Evolutionary conservation across 306 rosid genomes (phyloP).

Genomic region (Begonia masoniana): DNA sequence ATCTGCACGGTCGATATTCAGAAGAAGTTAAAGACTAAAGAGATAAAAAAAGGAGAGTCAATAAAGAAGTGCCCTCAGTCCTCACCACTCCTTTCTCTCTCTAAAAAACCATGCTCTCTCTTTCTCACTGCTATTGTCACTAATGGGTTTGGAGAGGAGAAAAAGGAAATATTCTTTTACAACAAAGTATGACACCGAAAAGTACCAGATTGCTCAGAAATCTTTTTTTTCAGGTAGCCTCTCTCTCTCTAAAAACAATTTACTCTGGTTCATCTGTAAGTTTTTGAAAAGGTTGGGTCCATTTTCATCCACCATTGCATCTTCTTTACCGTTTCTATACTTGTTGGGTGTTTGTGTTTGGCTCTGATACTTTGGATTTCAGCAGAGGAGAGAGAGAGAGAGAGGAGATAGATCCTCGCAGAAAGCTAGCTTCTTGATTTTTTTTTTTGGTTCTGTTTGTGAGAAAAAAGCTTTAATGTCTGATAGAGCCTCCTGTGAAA

Average conservation of each 20-base stretch:
- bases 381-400: conserved; percentile 1
- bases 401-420: background rate
- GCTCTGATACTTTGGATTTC: background rate
- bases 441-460: background rate
- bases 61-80: too few relatives aligned
- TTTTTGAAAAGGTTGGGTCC: background rate
- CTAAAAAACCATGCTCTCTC: too few relatives aligned
- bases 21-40: too few relatives aligned
- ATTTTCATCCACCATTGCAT: background rate
- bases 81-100: too few relatives aligned
- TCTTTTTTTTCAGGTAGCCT: background rate
- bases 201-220: background rate
- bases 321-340: background rate
- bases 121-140: too few relatives aligned
- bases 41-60: too few relatives aligned
- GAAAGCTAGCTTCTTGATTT: background rate
- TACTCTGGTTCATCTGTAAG: background rate
- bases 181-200: background rate
- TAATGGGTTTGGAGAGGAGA: background rate
- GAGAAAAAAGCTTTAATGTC: background rate
- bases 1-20: too few relatives aligned
- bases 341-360: background rate
- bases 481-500: conserved; percentile 5
- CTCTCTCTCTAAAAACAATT: background rate
- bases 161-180: background rate